Base-by-base conservation (phyloP, 345 rosid species). In the Linum usitatissimum region DNA sequence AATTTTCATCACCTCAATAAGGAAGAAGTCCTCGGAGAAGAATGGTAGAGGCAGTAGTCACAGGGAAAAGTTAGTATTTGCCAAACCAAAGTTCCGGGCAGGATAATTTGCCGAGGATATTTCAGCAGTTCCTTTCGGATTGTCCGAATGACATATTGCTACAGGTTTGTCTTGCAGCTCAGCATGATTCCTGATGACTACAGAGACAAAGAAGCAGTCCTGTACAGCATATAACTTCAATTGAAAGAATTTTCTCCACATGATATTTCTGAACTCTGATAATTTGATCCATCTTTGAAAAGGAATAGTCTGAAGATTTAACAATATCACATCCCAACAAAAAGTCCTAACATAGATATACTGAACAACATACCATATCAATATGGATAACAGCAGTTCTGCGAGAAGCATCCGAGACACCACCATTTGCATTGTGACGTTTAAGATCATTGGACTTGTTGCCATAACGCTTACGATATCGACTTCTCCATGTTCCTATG, bases 201-300 rank as follows among this genome's bases (percentile, higher is more conserved):
- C 98, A 4, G 96, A 78, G 66, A 88, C 96, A 73, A 92, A 92
- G 78, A 92, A 89, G 75, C 89, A 85, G 73, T 92, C 98, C 98
- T 92, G 93, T 64, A 64, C 57, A 76, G 61, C 64, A 74, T 60
- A n/a, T 55, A 38, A n/a, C n/a, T n/a, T n/a, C n/a, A n/a, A n/a
- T n/a, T n/a, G n/a, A n/a, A n/a, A n/a, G n/a, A n/a, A n/a, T n/a
- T n/a, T n/a, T n/a, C n/a, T n/a, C n/a, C n/a, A n/a, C n/a, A 31
- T 31, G 36, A 31, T 8, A 42, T 9, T 42, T 9, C 49, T 9
- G 15, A 14, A 9, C 12, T 42, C 49, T 42, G 49, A 3, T 42
- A 6, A 42, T 5, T 9, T 5, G 10, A 9, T 42, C 49, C 3
- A 42, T 14, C 49, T 8, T 42, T 42, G 9, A 42, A 42, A 42